A percentile compares a stretch with the other conserved stretches of the same genome.
Evolutionary conservation across 2,329 filamentous ascomycete genomes (phyloP).

Genomic region (Colletotrichum somersetense): DNA sequence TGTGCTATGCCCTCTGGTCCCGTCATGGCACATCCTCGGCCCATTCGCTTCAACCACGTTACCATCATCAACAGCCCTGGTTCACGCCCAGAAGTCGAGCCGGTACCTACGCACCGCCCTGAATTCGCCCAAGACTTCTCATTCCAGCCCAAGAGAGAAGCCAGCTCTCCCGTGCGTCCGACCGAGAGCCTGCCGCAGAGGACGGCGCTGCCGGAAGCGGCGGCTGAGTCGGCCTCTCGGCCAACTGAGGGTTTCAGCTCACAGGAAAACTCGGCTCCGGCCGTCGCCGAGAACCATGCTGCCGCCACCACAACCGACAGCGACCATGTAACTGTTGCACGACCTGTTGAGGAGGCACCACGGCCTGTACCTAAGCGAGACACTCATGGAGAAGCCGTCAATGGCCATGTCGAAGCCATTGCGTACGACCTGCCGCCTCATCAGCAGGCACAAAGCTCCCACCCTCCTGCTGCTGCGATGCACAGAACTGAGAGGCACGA

Average conservation of each 20-base stretch:
- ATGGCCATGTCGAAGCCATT: constrained; percentile 19
- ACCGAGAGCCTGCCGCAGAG: constrained; percentile 21
- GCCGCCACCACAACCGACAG: not conserved
- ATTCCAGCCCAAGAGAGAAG: constrained; percentile 32
- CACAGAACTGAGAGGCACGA: not conserved
- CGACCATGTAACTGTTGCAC: constrained; percentile 4
- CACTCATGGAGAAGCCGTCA: constrained; percentile 9
- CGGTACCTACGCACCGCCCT: not conserved
- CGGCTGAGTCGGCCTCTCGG: constrained; percentile 29
- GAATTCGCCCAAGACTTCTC: constrained; percentile 21
- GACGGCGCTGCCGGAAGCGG: constrained; percentile 34
- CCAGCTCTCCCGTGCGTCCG: constrained; percentile 36
- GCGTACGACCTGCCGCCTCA: constrained; percentile 5
- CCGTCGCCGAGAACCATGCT: constrained; percentile 10
- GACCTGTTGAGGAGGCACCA: constrained; percentile 1
- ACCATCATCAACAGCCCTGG: constrained; percentile 34
- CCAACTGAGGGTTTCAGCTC: constrained; percentile 15
- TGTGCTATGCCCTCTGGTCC: constrained; percentile 17
- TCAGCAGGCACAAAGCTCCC: constrained; percentile 5
- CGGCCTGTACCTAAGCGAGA: not conserved
- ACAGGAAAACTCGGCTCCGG: constrained; percentile 32
- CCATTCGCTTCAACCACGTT: constrained; percentile 38
- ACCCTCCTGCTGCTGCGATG: constrained; percentile 7
- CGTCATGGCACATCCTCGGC: constrained; percentile 40
- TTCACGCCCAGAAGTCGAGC: constrained; percentile 9